Percentiles rank a stretch among this genome's conserved stretches.
These are phyloP conservation scores for Saccharomycopsis schoenii DNA, from an alignment of 805 yeast genomes.

Conservation along the genomic window DNA sequence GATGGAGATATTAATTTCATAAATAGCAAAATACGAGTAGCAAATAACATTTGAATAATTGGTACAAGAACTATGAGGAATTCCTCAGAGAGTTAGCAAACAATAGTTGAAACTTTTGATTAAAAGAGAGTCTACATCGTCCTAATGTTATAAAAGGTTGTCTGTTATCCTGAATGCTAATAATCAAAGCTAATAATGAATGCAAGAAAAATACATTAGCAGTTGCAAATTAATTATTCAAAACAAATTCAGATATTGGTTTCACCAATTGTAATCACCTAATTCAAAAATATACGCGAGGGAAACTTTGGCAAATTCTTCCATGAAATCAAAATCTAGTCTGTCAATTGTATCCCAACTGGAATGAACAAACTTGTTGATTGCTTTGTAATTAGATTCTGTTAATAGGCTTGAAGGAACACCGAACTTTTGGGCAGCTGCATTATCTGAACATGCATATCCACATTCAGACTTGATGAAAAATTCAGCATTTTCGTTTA, in stretches of 20 bases:
- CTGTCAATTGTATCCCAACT: slow-evolving; percentile 73
- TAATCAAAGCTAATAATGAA: no score
- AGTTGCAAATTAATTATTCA: no score
- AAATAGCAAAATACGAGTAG: no score
- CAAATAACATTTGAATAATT: no score
- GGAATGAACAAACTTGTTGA: slow-evolving; percentile 67
- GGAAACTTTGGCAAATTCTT: slow-evolving; percentile 70
- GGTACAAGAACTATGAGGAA: no score
- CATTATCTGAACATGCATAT: slow-evolving; percentile 90
- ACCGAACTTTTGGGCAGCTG: slow-evolving; percentile 74
- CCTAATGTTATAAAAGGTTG: no score
- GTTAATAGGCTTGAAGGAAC: slow-evolving; percentile 77
- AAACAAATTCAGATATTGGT: not conserved
- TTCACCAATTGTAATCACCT: slow-evolving; percentile 22
- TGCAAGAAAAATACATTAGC: no score
- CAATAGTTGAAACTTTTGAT: no score
- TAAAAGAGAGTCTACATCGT: no score
- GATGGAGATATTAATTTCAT: no score
- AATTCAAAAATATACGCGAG: slow-evolving; percentile 68
- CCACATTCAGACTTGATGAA: slow-evolving; percentile 72
- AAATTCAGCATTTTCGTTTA: slow-evolving; percentile 20
- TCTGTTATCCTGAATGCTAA: no score
- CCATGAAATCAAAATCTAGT: slow-evolving; percentile 67
- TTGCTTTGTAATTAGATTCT: slow-evolving; percentile 59
- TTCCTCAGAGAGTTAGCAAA: no score